These are phyloP conservation scores for Cercospora citrullina DNA, from an alignment of 2,329 filamentous ascomycete genomes.

Conservation along the genomic window DNA sequence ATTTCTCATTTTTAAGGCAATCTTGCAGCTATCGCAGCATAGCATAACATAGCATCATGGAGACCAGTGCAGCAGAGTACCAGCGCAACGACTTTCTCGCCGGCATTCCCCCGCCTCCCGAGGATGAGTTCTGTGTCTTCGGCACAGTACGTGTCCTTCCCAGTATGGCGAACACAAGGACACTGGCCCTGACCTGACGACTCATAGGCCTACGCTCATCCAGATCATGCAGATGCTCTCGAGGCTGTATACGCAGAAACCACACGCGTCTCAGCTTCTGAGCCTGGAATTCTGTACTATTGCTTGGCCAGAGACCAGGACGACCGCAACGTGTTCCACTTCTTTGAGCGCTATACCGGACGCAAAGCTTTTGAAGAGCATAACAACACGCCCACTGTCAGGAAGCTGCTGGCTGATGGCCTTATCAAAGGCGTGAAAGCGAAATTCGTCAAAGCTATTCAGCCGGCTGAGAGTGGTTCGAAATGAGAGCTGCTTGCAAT, in stretches of 20 bases:
- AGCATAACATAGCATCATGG: constrained; percentile 11
- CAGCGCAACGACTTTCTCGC: constrained; percentile 17
- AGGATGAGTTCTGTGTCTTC: constrained; percentile 21
- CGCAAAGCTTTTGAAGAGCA: constrained; percentile 37
- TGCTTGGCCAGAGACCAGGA: constrained; percentile 35
- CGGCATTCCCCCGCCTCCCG: constrained; percentile 12
- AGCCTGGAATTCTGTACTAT: constrained; percentile 38
- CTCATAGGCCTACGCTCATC: constrained; percentile 33
- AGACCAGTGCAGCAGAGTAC: constrained; percentile 15
- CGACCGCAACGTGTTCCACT: constrained; percentile 39
- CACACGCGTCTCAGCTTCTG: constrained; percentile 31
- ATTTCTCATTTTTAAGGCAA: not conserved
- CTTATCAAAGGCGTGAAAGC: constrained; percentile 19
- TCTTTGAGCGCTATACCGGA: constrained; percentile 39
- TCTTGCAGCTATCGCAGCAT: not conserved
- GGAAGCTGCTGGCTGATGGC: constrained; percentile 32
- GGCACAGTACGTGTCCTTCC: constrained; percentile 9
- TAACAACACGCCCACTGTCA: constrained; percentile 34
- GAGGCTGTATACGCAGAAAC: constrained; percentile 39
- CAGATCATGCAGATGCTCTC: constrained; percentile 38
- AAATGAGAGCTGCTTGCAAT: not conserved
- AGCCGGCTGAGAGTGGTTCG: not conserved
- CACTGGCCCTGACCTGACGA: not conserved
- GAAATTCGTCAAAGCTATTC: constrained; percentile 16
- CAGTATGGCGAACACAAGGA: not conserved